phyloP scores from a whole-genome alignment of 108 stramenopile genomes.

The Schizochytrium sp. region DNA sequence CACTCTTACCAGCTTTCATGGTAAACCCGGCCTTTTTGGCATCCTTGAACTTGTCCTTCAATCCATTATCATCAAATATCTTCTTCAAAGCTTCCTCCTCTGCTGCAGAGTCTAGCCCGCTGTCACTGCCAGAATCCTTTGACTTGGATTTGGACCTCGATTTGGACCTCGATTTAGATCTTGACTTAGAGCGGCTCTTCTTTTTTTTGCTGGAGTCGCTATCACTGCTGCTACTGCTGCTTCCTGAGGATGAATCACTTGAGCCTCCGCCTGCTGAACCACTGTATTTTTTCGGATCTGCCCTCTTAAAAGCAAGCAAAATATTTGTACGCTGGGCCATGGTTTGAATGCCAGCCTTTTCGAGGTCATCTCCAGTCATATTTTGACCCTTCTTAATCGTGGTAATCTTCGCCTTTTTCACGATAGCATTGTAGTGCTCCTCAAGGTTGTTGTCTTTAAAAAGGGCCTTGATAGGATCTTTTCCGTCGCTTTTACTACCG shows the following conservation, averaged over 20 bases:
- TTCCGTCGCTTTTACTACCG: too few relatives aligned
- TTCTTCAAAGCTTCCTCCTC: slow-evolving; percentile 30
- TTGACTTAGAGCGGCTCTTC: too few relatives aligned
- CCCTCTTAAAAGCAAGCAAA: not conserved
- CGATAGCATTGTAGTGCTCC: not conserved
- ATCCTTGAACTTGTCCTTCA: slow-evolving; percentile 28
- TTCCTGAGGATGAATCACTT: not conserved
- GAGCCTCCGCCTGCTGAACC: not conserved
- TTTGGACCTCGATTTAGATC: too few relatives aligned
- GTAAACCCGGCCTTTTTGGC: slow-evolving; percentile 26
- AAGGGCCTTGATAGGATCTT: not conserved
- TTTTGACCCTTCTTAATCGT: not conserved
- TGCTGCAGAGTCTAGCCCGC: not conserved
- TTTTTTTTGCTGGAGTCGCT: too few relatives aligned
- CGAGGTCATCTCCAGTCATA: not conserved
- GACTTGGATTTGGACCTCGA: too few relatives aligned
- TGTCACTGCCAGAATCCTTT: not conserved
- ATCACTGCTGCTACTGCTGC: not conserved
- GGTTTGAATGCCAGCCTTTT: not conserved
- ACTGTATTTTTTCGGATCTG: not conserved
- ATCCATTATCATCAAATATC: not conserved
- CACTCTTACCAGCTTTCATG: not conserved
- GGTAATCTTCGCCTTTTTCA: not conserved
- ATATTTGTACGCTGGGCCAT: not conserved
- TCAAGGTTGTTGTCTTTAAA: not conserved